Base-by-base conservation (phyloP, 148 eudicot genomes). In the Limonium bicolor region DNA sequence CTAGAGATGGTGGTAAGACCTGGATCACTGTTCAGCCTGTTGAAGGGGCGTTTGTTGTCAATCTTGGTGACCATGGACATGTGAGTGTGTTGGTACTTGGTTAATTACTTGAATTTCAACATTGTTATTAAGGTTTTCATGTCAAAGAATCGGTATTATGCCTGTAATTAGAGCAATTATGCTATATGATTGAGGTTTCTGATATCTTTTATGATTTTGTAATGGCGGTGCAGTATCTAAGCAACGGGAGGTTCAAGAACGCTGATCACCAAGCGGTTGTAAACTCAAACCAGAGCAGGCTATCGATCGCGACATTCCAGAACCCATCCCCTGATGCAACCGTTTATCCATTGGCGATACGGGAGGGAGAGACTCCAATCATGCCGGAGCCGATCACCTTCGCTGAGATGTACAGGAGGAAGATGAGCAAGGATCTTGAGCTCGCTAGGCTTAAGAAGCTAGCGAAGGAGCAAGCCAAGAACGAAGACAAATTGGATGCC, bases 251-350 rank as follows among this genome's bases (percentile, higher is more conserved):
- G 67, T 88, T 88, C 73, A 88, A 71, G 77, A 83, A 84, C 14
- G 97, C 97, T 1, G 94, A 88, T 44, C 94, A 88, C 67, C 97
- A 84, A 59, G 94, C 87, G 17, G 97, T 77, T 9, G 97, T 83
- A 56, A 83, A 83, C 84, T 78, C 94, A 15, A 58, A 76, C 46
- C 2, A 3, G 22, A 83, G 84, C 58, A 60, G 97, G 7, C 47
- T 88, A 15, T 88, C 97, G 0, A 80, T 83, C 0, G 97, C 97
- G 24, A 81, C 97, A 0, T 88, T 88, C 67, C 94, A 83, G 28
- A 88, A 88, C 64, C 95, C 94, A 12, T 82, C 94, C 0, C 84
- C 82, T 2, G 81, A 84, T 10, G 94, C 94, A 0, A 62, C 15
- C 0, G 82, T 88, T 3, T 88, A 83, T 58, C 97, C 97, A 0